Conservation (phyloP, 495 filamentous ascomycete genomes). For the Tuber microsphaerosporum region DNA sequence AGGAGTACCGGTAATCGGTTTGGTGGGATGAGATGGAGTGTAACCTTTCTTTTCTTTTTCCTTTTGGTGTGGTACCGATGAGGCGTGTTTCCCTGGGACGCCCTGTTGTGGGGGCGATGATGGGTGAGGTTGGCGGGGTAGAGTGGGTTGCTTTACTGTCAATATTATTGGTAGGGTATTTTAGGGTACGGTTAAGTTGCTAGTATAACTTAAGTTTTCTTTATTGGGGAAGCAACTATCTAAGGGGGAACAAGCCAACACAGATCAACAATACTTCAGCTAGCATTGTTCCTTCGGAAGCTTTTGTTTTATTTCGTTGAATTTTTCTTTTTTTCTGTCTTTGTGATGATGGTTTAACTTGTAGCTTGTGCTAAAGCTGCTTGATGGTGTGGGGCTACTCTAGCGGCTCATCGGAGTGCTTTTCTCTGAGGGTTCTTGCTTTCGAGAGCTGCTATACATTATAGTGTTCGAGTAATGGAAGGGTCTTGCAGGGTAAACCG, state of each 20-base stretch:
- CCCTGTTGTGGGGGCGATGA: neutral
- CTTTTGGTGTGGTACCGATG: neutral
- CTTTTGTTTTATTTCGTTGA: neutral
- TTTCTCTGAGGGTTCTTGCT: neutral
- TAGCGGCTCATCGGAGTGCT: neutral
- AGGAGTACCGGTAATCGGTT: neutral
- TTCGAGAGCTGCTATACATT: neutral
- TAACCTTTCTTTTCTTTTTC: neutral
- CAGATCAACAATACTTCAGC: neutral
- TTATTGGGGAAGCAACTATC: neutral
- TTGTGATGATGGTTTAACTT: neutral
- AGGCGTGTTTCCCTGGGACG: neutral
- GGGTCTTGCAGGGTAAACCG: neutral
- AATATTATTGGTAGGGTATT: neutral
- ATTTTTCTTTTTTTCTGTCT: neutral
- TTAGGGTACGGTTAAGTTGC: neutral
- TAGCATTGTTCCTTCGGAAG: neutral
- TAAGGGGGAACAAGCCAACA: neutral
- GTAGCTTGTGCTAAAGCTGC: neutral
- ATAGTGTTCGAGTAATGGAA: neutral
- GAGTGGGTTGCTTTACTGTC: neutral
- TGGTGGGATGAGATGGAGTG: neutral
- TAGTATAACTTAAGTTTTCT: neutral
- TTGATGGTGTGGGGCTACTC: neutral
- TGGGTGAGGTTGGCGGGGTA: neutral